These are phyloP conservation scores for Coffea humblotiana DNA, from an alignment of 305 asterid species.

Conservation along the genomic window DNA sequence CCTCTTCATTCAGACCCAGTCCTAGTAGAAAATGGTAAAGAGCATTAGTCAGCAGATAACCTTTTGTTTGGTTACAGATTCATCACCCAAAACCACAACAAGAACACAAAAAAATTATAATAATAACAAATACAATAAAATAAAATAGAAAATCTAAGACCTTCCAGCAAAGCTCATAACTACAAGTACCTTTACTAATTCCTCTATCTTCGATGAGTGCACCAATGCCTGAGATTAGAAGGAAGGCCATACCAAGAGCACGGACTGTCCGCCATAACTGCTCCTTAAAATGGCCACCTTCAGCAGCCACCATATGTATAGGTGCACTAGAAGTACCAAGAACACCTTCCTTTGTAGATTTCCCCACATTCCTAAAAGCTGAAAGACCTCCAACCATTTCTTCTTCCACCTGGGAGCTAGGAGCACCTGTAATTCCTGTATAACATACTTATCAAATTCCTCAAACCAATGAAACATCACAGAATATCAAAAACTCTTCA, in stretches of 20 bases:
- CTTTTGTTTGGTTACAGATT: neutral
- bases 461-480: neutral
- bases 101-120: no score
- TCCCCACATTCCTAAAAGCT: constrained; percentile 61
- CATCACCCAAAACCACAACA: neutral
- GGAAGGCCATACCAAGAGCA: constrained; percentile 78
- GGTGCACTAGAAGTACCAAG: constrained; percentile 89
- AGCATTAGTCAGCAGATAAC: constrained; percentile 11
- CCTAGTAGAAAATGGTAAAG: constrained; percentile 37
- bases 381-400: constrained; percentile 65
- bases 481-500: neutral
- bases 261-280: constrained; percentile 95
- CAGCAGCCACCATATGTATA: constrained; percentile 90
- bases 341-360: constrained; percentile 57
- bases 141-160: neutral
- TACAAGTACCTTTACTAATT: constrained; percentile 76
- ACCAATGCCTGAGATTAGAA: constrained; percentile 81
- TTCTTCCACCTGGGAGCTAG: constrained; percentile 49
- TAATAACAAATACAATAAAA: no score
- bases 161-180: constrained; percentile 1
- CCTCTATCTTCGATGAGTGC: constrained; percentile 94
- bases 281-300: constrained; percentile 88
- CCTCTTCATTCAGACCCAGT: constrained; percentile 82
- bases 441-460: neutral
- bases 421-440: constrained; percentile 49